Evolutionary conservation across 441 rosid species (phyloP).

Genomic region (Hypseocharis bilobata): DNA sequence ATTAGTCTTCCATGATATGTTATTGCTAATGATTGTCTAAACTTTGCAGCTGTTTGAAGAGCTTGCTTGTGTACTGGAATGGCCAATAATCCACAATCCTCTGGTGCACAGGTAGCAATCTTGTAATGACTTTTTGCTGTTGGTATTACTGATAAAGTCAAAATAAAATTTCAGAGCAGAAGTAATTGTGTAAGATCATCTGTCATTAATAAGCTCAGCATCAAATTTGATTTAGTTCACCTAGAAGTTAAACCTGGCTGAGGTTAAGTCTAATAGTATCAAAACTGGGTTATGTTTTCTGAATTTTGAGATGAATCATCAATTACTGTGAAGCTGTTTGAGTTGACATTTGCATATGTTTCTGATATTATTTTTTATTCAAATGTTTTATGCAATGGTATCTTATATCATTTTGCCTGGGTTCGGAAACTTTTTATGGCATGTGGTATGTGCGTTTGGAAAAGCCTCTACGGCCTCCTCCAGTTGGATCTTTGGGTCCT

Average conservation of each 20-base stretch:
- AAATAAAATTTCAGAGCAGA: no score
- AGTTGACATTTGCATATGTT: background rate
- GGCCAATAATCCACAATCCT: slow-evolving; percentile 62
- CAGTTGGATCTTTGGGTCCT: slow-evolving; percentile 32
- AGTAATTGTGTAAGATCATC: no score
- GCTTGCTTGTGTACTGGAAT: slow-evolving; percentile 31
- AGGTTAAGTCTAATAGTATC: background rate
- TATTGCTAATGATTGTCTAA: background rate
- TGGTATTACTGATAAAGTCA: no score
- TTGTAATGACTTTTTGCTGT: slow-evolving; percentile 13
- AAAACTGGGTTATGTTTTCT: background rate
- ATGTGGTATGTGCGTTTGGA: background rate
- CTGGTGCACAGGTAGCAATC: slow-evolving; percentile 51
- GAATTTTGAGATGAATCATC: background rate
- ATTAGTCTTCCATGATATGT: background rate
- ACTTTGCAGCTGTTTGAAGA: slow-evolving; percentile 25
- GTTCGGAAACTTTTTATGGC: slow-evolving; percentile 3
- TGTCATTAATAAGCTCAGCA: no score
- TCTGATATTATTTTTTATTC: background rate
- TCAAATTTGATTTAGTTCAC: background rate
- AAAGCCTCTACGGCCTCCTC: slow-evolving; percentile 31
- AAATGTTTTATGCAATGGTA: background rate
- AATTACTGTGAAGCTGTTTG: background rate
- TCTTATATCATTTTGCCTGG: background rate
- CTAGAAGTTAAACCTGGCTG: background rate